phyloP scores from a whole-genome alignment of 495 filamentous ascomycete species.

The Cenococcum geophilum region DNA sequence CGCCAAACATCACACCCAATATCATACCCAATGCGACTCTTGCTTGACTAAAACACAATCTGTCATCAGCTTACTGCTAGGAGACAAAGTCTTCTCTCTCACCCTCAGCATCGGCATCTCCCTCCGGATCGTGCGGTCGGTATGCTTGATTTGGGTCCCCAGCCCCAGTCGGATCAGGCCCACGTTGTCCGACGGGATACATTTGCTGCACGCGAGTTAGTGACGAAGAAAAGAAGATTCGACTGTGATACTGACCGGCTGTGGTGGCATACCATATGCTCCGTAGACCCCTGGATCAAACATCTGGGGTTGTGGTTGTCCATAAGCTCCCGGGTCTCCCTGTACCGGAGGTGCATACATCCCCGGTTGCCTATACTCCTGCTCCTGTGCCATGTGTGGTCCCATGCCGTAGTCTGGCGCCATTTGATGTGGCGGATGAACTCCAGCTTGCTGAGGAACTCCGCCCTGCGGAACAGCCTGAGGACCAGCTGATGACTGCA shows the following conservation, averaged over 20 bases:
- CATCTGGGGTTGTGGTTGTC: slow-evolving; percentile 73
- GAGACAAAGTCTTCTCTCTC: slow-evolving; percentile 43
- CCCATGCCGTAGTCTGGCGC: slow-evolving; percentile 54
- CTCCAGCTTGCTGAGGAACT: slow-evolving; percentile 43
- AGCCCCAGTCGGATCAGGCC: slow-evolving; percentile 43
- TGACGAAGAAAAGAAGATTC: slow-evolving; percentile 11
- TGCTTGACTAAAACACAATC: not conserved
- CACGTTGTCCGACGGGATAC: slow-evolving; percentile 48
- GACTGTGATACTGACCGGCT: slow-evolving; percentile 58
- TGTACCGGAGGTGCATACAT: slow-evolving; percentile 79
- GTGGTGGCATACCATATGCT: slow-evolving; percentile 72
- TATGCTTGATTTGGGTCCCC: slow-evolving; percentile 37
- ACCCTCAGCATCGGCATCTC: slow-evolving; percentile 53
- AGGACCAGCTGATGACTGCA: slow-evolving; percentile 43
- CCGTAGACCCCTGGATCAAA: slow-evolving; percentile 77
- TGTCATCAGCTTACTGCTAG: slow-evolving; percentile 8
- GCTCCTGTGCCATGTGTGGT: slow-evolving; percentile 32
- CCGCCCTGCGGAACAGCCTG: slow-evolving; percentile 20
- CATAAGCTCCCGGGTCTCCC: slow-evolving; percentile 58
- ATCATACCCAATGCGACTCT: no score
- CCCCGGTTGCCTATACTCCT: slow-evolving; percentile 69
- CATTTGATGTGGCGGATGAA: slow-evolving; percentile 66
- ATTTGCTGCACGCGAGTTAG: slow-evolving; percentile 42
- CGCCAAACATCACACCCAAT: no score
- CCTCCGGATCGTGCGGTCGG: slow-evolving; percentile 41